These are phyloP conservation scores for Aspergillus diversus DNA, from an alignment of 495 filamentous ascomycete species.

Conservation along the genomic window DNA sequence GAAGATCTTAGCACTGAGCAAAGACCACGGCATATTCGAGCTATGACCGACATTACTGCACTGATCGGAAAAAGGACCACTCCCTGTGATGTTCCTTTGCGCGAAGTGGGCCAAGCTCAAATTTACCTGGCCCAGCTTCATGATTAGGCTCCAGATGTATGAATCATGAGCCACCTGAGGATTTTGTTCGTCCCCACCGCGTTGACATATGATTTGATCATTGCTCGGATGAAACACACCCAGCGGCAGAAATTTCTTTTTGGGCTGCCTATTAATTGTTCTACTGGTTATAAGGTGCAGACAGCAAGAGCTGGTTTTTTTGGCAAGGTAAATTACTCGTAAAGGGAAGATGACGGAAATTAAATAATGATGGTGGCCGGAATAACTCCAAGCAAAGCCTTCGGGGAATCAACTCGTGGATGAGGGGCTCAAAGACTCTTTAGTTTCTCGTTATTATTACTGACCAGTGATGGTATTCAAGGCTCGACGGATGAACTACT, in stretches of 20 bases:
- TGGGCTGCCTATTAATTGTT: no score
- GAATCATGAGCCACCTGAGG: background rate
- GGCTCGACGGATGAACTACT: background rate
- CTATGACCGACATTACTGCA: background rate
- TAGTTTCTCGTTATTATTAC: background rate
- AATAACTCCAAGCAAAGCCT: background rate
- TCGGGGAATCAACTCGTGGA: background rate
- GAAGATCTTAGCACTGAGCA: slow-evolving; percentile 11
- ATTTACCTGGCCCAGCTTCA: background rate
- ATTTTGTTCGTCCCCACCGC: background rate
- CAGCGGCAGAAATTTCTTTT: background rate
- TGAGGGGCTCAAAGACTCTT: slow-evolving; percentile 1
- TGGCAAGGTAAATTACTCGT: slow-evolving; percentile 1
- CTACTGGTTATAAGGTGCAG: background rate
- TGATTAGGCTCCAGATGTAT: background rate
- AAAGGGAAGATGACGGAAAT: background rate
- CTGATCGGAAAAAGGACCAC: no score
- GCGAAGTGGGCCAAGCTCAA: background rate
- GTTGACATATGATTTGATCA: background rate
- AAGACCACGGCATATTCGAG: slow-evolving; percentile 14
- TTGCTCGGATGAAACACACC: background rate
- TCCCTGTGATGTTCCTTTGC: background rate
- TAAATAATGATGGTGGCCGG: background rate
- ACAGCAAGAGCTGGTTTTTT: background rate
- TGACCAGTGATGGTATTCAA: background rate